Evolutionary conservation across 192 early-diverging fungal genomes (phyloP), one percentile per base, ranked within the genome.

Genomic region (Dissophora globulifera): DNA sequence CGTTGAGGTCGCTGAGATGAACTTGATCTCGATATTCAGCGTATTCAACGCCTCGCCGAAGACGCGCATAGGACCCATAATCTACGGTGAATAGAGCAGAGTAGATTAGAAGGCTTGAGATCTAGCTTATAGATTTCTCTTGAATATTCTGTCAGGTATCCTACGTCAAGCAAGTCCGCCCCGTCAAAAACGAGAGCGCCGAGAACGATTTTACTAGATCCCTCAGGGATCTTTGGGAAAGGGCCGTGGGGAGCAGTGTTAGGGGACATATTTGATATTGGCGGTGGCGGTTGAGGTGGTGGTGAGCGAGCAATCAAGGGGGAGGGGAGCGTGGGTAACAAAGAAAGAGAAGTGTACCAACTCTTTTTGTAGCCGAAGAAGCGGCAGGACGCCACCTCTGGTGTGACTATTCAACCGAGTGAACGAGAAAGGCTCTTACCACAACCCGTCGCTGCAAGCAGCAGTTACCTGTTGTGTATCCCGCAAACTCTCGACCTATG

Each of bases 161-260:
- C 23, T 53, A 68, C 69, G 33, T 79, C 78, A 9, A 79, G 52
- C 6, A 79, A 30, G 30, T 70, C 78, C 19, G 55, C 53, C 13
- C 64, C 64, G 35, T 70, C 63, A 58, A 62, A 79, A 40, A 79
- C 35, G 3, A 79, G 54, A 29, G 64, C 62, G 2, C 78, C 78
- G 29, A 79, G 50, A 17, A 26, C 25, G 22, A 75, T 3, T 19
- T 41, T 64, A 29, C 42, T 19, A 5, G 33, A 38, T 10, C 51
- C 58, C 17, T 42, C 12, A n/a, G 71, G 71, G 19, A 75, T 49
- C 62, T 75, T 65, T 42, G 71, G 71, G 10, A 75, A 25, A 5
- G 71, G 71, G 19, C 71, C 71, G 25, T 75, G 71, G 30, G 22
- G 32, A 33, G 68, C 51, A 22, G 32, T 23, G 23, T 15, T 50